Base-by-base conservation (phyloP, 805 yeast genomes). In the Tetrapisispora phaffii region DNA sequence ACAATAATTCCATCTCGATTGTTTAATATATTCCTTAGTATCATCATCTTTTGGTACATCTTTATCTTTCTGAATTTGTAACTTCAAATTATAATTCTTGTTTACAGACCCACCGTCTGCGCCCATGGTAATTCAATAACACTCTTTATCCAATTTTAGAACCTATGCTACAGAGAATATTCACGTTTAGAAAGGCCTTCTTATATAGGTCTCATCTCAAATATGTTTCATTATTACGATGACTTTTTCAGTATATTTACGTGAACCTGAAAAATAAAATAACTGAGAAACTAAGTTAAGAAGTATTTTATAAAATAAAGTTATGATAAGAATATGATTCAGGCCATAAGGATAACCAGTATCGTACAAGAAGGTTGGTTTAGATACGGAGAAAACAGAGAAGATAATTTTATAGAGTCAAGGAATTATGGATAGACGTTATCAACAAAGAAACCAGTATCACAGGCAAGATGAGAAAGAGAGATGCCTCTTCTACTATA, bases 61-160 rank as follows among this genome's bases (percentile, higher is more conserved):
- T 63, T 59, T 12, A 76, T 69, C 28, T 38, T 17, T 17, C 4
- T 17, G 10, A 16, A 50, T 19, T 16, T 29, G 37, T 28, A 54
- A 32, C 31, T 47, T 48, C 34, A 59, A 40, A 48, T 80, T 84
- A 47, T 70, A 70, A 26, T 85, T 67, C 42, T 73, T 74, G 15
- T 81, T 79, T 17, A 82, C 74, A 1, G 85, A 72, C 2, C 89
- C 87, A n/a, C 90, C 90, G 57, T 83, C 90, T 48, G 76, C 77
- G 74, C 51, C 51, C 51, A 48, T 48, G 7, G n/a, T 37, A 4
- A 7, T n/a, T n/a, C n/a, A n/a, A n/a, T n/a, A n/a, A n/a, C n/a
- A n/a, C n/a, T n/a, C n/a, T n/a, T n/a, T n/a, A n/a, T n/a, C n/a
- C n/a, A n/a, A n/a, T n/a, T n/a, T n/a, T n/a, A 33, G 7, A n/a